Evolutionary conservation across 176 grass and related monocot genomes (phyloP), one percentile per base, ranked within the genome.

Genomic region (Cenchrus fungigraminus): DNA sequence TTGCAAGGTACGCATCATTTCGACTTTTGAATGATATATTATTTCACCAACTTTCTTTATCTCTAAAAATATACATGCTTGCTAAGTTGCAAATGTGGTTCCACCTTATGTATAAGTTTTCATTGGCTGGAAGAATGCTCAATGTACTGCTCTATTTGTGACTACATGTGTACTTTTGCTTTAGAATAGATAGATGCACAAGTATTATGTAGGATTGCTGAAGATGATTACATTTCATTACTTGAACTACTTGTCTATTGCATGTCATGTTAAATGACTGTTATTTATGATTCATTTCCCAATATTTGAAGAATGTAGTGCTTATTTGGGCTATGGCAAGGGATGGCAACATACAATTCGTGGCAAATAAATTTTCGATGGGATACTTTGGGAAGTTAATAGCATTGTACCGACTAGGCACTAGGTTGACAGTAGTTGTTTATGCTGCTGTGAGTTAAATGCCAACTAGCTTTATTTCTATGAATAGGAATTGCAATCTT

Each of bases 1-100:
- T 82, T 95, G 59, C 88, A 90, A 90, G 93, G 93, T 92, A 90
- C 42, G 53, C 71, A n/a, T 3, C 44, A 12, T 55, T 79, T 73
- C 52, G 8, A 87, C 55, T 84, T 82, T 61, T 59, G 9, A 82
- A 79, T 76, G 6, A 31, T 40, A 9, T 25, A 2, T 79, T 83
- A 25, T 42, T 63, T 28, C 62, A 68, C 4, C 16, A 12, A 49
- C 50, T 44, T 77, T 77, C 14, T 65, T 68, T 3, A 11, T 78
- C 13, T 86, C 50, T 72, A 72, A 15, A 52, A 72, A 40, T 67
- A 58, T 79, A 61, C 46, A 50, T 79, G 55, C 47, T 13, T 85
- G 31, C 71, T 63, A 25, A 25, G 25, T 25, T 25, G 25, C 25
- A 25, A 82, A 82, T 76, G 42, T 49, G 69, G 42, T 72, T 42